Evolutionary conservation across 805 yeast species (phyloP).

Genomic region (Teunomyces gatunensis): DNA sequence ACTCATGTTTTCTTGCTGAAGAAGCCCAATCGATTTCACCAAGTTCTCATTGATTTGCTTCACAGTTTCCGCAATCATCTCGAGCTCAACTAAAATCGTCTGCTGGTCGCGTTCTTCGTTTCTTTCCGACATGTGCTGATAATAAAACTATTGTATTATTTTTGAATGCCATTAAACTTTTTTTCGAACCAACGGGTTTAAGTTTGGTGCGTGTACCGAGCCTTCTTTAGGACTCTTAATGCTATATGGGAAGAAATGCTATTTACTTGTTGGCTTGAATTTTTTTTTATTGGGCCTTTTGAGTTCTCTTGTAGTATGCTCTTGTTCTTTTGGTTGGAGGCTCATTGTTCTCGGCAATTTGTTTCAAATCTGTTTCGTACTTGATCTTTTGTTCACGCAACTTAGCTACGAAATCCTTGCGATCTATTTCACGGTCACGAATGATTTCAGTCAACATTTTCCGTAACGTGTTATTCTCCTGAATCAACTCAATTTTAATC

Average conservation of each 20-base stretch:
- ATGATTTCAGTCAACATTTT: conserved; percentile 28
- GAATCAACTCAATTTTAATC: conserved; percentile 31
- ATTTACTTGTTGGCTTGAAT: not conserved
- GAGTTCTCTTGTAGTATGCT: not conserved
- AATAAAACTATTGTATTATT: not conserved
- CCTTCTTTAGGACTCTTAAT: not conserved
- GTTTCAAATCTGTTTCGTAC: not conserved
- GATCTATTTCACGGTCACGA: conserved; percentile 21
- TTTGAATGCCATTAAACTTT: not conserved
- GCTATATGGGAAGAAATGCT: not conserved
- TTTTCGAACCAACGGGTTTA: not conserved
- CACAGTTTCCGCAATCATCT: conserved; percentile 32
- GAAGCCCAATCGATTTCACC: conserved; percentile 20
- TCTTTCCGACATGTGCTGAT: not conserved
- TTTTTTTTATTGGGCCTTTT: not conserved
- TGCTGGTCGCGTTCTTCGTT: conserved; percentile 17
- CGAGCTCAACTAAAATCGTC: conserved; percentile 29
- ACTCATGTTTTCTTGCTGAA: conserved; percentile 10
- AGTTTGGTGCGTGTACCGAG: not conserved
- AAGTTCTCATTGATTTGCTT: conserved; percentile 29
- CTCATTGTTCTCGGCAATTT: not conserved
- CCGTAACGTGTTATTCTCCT: conserved; percentile 35
- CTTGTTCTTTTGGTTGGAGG: conserved; percentile 6
- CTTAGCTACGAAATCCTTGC: conserved; percentile 5
- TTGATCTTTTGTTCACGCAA: conserved; percentile 1